Evolutionary conservation across 129 eudicot species (phyloP).

Genomic region (Artemisia tridentata): DNA sequence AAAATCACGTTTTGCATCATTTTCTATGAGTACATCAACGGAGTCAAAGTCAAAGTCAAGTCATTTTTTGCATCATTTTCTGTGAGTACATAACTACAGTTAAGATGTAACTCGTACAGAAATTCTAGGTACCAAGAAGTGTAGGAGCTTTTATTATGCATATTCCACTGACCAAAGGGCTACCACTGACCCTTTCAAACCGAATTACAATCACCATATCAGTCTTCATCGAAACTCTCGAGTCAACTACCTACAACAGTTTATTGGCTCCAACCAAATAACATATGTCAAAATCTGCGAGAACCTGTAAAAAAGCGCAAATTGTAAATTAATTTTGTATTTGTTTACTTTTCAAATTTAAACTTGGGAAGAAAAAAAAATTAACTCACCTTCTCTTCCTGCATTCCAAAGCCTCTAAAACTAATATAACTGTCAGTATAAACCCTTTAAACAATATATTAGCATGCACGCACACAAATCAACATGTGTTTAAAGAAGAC

Average conservation of each 20-base stretch:
- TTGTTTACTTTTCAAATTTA: not conserved
- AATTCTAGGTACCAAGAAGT: conserved; percentile 39
- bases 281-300: conserved; percentile 85
- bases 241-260: conserved; percentile 77
- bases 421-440: too few relatives aligned
- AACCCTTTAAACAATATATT: too few relatives aligned
- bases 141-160: conserved; percentile 73
- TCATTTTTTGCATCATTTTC: too few relatives aligned
- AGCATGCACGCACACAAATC: too few relatives aligned
- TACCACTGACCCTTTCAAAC: conserved; percentile 86
- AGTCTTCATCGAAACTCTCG: conserved; percentile 56
- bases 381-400: conserved; percentile 82
- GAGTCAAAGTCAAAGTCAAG: conserved; percentile 1
- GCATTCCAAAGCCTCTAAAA: too few relatives aligned
- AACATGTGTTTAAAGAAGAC: too few relatives aligned
- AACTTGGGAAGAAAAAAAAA: not conserved
- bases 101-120: not conserved
- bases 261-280: conserved; percentile 89
- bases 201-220: conserved; percentile 54
- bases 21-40: conserved; percentile 34
- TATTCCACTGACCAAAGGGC: conserved; percentile 87
- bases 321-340: not conserved
- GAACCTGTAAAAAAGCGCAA: conserved; percentile 47
- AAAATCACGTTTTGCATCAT: conserved; percentile 43
- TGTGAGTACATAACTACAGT: too few relatives aligned